Percentiles rank a stretch among this genome's conserved stretches.
phyloP scores from a whole-genome alignment of 495 filamentous ascomycete genomes.

The Aspergillus incahuasiensis region DNA sequence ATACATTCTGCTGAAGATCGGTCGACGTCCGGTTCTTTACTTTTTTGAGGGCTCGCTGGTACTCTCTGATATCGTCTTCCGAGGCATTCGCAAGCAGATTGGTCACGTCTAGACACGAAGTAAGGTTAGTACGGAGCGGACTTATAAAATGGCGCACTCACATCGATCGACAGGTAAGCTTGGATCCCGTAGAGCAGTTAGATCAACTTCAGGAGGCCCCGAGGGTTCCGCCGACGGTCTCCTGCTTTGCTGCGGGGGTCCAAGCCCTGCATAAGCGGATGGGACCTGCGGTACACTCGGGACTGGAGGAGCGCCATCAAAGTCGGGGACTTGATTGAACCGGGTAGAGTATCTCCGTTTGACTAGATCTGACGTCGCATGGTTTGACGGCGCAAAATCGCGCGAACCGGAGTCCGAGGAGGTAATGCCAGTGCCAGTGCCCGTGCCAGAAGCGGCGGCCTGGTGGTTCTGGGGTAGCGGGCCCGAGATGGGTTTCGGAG shows the following conservation, averaged over 20 bases:
- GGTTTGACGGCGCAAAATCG: constrained; percentile 31
- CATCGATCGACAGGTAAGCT: constrained; percentile 64
- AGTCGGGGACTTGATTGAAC: constrained; percentile 74
- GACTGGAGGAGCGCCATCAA: constrained; percentile 62
- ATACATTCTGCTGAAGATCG: constrained; percentile 93
- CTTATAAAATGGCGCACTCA: constrained; percentile 21
- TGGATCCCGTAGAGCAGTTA: constrained; percentile 74
- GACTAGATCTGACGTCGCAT: constrained; percentile 82
- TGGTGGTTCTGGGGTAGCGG: constrained; percentile 46
- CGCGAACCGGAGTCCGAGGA: constrained; percentile 25
- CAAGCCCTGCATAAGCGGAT: constrained; percentile 44
- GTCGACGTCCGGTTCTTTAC: constrained; percentile 77
- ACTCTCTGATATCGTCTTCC: constrained; percentile 89
- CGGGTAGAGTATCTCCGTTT: constrained; percentile 91
- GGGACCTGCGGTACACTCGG: constrained; percentile 53
- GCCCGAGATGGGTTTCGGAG: constrained; percentile 73
- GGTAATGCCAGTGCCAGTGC: constrained; percentile 15
- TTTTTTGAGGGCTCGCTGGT: constrained; percentile 68
- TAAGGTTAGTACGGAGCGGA: neutral
- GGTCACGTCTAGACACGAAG: constrained; percentile 58
- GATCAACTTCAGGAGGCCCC: constrained; percentile 53
- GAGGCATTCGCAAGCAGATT: constrained; percentile 80
- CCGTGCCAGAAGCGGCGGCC: constrained; percentile 22
- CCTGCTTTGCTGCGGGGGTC: constrained; percentile 42
- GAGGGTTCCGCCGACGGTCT: constrained; percentile 40